Percentiles rank a stretch among this genome's conserved stretches.
Evolutionary conservation across 2,329 filamentous ascomycete genomes (phyloP).

Genomic region (Blastomyces parvus): DNA sequence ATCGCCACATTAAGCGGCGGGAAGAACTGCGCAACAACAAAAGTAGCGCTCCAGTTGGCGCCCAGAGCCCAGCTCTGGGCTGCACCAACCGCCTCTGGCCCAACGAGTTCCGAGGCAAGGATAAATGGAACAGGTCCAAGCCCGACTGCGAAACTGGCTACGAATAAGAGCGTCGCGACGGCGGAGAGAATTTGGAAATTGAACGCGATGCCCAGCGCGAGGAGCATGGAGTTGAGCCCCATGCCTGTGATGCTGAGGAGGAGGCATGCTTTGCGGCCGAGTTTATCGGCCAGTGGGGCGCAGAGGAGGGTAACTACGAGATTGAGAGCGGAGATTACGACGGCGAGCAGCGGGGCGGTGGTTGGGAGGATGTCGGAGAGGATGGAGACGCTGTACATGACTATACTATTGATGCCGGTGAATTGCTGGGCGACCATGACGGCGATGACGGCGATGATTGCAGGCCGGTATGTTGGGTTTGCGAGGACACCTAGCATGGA

Average conservation of each 20-base stretch:
- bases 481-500: constrained; percentile 57
- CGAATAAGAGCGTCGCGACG: constrained; percentile 72
- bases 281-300: constrained; percentile 73
- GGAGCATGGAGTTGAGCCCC: constrained; percentile 63
- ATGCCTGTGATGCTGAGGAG: constrained; percentile 76
- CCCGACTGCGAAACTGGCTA: constrained; percentile 80
- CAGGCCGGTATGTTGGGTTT: constrained; percentile 59
- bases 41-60: constrained; percentile 83
- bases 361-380: constrained; percentile 71
- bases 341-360: constrained; percentile 73
- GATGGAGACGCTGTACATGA: constrained; percentile 96
- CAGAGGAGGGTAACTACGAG: constrained; percentile 71
- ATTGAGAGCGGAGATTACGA: constrained; percentile 78
- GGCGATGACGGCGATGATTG: constrained; percentile 73
- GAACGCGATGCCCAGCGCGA: constrained; percentile 72
- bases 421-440: constrained; percentile 92
- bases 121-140: constrained; percentile 94
- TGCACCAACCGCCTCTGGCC: constrained; percentile 79
- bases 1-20: constrained; percentile 71
- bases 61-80: constrained; percentile 81
- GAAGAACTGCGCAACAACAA: constrained; percentile 90
- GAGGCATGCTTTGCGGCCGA: constrained; percentile 79
- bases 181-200: constrained; percentile 67
- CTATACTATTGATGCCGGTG: constrained; percentile 89
- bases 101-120: constrained; percentile 80